A percentile compares a stretch with the other conserved stretches of the same genome.
Conservation (phyloP, 2,329 filamentous ascomycete species). For the Hypoxylon sp. region DNA sequence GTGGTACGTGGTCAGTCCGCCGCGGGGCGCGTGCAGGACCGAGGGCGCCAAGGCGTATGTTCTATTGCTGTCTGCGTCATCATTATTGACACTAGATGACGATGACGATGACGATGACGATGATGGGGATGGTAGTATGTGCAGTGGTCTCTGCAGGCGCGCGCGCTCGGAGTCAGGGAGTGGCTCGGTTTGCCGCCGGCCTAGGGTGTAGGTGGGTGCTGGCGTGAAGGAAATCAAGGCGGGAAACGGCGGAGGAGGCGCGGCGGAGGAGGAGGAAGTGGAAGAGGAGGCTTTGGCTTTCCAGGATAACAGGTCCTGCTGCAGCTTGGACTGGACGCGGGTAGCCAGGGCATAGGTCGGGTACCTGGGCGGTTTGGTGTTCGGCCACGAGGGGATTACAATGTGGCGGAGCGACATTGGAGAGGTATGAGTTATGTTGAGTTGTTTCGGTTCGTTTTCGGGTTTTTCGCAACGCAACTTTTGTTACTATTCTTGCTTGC, state of each 20-base stretch:
- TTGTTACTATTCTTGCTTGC: too few relatives aligned
- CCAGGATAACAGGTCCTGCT: constrained; percentile 63
- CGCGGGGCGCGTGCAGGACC: constrained; percentile 78
- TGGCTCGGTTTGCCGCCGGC: constrained; percentile 73
- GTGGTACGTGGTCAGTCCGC: constrained; percentile 93
- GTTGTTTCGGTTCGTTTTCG: too few relatives aligned
- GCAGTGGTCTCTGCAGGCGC: constrained; percentile 54
- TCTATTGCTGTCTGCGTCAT: not conserved
- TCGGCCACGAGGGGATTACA: constrained; percentile 46
- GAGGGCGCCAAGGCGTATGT: constrained; percentile 56
- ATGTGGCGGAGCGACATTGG: constrained; percentile 49
- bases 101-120: too few relatives aligned
- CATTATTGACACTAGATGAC: too few relatives aligned
- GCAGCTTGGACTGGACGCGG: constrained; percentile 50
- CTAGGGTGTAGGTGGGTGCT: constrained; percentile 86
- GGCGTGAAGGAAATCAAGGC: constrained; percentile 85
- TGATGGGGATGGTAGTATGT: constrained; percentile 38
- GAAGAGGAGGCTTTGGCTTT: constrained; percentile 53
- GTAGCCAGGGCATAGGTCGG: constrained; percentile 51
- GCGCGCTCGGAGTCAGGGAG: constrained; percentile 57
- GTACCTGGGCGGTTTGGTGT: constrained; percentile 36
- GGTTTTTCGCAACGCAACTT: too few relatives aligned
- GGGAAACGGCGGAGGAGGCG: constrained; percentile 53
- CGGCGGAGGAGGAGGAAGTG: constrained; percentile 54
- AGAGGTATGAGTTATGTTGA: too few relatives aligned